Conservation (phyloP, 1,284 basidiomycete genomes). For the Boletellus sp. region DNA sequence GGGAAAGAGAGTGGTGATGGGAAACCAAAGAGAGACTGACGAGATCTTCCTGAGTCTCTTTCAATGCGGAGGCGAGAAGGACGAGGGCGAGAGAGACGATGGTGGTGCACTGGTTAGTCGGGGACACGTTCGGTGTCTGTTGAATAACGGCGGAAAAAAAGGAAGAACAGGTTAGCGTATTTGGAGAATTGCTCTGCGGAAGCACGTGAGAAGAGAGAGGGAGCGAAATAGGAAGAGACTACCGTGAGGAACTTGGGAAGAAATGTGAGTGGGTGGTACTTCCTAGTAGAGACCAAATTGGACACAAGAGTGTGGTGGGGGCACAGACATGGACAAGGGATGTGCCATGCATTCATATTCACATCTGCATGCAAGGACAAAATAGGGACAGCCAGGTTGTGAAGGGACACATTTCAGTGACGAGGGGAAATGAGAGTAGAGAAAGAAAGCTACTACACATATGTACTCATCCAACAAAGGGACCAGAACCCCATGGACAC, state of each 20-base stretch:
- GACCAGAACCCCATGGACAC: too few relatives aligned
- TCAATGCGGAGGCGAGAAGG: conserved; percentile 92
- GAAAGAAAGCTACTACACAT: too few relatives aligned
- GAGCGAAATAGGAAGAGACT: conserved; percentile 3
- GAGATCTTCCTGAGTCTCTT: conserved; percentile 94
- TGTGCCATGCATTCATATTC: too few relatives aligned
- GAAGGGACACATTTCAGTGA: too few relatives aligned
- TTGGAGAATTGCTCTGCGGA: conserved; percentile 91
- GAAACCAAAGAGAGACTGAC: conserved; percentile 36
- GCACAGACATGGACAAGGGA: too few relatives aligned
- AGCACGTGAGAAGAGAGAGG: conserved; percentile 6
- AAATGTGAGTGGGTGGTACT: conserved; percentile 90
- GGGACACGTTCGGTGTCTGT: conserved; percentile 97
- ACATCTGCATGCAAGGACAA: too few relatives aligned
- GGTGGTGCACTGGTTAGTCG: conserved; percentile 94
- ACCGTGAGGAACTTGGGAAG: conserved; percentile 94
- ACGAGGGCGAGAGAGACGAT: conserved; percentile 91
- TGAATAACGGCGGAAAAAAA: conserved; percentile 98
- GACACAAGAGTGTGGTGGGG: too few relatives aligned
- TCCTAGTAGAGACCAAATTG: conserved; percentile 93
- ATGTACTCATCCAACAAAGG: too few relatives aligned
- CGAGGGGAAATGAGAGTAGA: too few relatives aligned
- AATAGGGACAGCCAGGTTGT: too few relatives aligned
- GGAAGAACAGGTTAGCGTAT: conserved; percentile 98
- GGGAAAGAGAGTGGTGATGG: conserved; percentile 1